Percentiles rank a stretch among this genome's conserved stretches.
These are phyloP conservation scores for Naganishia vaughanmartiniae DNA, from an alignment of 768 basidiomycete species.

Conservation along the genomic window DNA sequence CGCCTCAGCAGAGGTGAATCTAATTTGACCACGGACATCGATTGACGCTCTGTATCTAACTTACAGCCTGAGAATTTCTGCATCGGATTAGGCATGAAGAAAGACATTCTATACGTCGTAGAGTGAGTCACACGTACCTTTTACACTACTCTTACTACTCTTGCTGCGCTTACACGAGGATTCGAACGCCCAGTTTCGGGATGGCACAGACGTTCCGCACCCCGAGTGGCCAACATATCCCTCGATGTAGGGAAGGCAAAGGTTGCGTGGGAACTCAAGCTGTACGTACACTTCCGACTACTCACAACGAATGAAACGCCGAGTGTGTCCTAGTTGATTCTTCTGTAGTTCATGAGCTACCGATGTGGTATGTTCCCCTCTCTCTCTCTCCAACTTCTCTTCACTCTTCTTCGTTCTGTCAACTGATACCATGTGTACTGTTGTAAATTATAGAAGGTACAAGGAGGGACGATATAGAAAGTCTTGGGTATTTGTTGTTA, in stretches of 20 bases:
- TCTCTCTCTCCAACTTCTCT: not conserved
- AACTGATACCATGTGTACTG: no score
- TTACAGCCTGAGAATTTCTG: conserved; percentile 33
- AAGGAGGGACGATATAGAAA: conserved; percentile 32
- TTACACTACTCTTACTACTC: no score
- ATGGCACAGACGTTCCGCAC: conserved; percentile 28
- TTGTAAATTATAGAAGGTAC: conserved; percentile 26
- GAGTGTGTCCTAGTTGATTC: not conserved
- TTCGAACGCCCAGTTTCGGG: conserved; percentile 19
- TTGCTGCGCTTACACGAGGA: no score
- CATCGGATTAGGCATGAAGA: conserved; percentile 21
- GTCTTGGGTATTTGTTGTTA: conserved; percentile 25
- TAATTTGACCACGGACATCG: no score
- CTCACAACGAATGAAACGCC: no score
- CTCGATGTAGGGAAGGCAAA: conserved; percentile 9
- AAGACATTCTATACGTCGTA: conserved; percentile 25
- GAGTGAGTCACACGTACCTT: conserved; percentile 27
- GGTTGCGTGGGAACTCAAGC: conserved; percentile 31
- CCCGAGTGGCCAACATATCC: conserved; percentile 15
- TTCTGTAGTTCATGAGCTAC: conserved; percentile 30
- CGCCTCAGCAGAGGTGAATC: no score
- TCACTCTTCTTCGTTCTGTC: no score
- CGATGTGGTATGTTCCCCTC: conserved; percentile 25
- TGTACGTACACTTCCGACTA: not conserved
- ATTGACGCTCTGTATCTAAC: no score